Evolutionary conservation across 139 green algal genomes (phyloP), one percentile per base, ranked within the genome.

Genomic region (Picochlorum sp.): DNA sequence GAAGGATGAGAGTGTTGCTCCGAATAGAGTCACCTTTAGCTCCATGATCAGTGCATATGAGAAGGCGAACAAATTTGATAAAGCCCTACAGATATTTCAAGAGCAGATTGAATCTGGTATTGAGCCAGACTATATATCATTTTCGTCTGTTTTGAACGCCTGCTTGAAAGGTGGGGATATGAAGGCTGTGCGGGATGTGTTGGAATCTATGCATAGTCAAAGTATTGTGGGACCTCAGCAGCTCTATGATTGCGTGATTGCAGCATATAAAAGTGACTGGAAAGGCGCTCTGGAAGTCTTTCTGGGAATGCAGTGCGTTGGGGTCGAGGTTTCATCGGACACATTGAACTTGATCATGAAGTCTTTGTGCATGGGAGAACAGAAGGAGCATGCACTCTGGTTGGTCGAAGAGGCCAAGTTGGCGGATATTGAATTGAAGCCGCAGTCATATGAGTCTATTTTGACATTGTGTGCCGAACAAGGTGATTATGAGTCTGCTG

Each of bases 11-110:
- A 54, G 47, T 41, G 34, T 41, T 7, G 50, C 11, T 10, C 79
- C 79, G 24, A 83, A 85, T 49, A 80, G 67, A 31, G 74, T 84
- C 52, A 86, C 79, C 13, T 86, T 78, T 44, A 65, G 59, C 8
- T 66, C 59, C 8, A 66, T 84, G n/a, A 85, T 86, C 62, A 69
- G 51, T 21, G 70, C 70, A 4, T 77, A 73, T 52, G 63, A 78
- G 51, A 73, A 74, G 31, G 77, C 67, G 9, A 63, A 75, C 6
- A 60, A 71, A 34, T 38, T 83, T 37, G 69, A 78, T 45, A 64
- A 55, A 26, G 76, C 76, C 14, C 56, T 83, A 14, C 49, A 51
- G 6, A 66, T 76, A 6, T 83, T 83, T 41, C n/a, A 62, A 37
- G 45, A 73, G n/a, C 83, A 83, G 74, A 56, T 77, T 57, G 55